Conservation (phyloP, 192 early-diverging fungal species). For the Entomortierella chlamydospora region DNA sequence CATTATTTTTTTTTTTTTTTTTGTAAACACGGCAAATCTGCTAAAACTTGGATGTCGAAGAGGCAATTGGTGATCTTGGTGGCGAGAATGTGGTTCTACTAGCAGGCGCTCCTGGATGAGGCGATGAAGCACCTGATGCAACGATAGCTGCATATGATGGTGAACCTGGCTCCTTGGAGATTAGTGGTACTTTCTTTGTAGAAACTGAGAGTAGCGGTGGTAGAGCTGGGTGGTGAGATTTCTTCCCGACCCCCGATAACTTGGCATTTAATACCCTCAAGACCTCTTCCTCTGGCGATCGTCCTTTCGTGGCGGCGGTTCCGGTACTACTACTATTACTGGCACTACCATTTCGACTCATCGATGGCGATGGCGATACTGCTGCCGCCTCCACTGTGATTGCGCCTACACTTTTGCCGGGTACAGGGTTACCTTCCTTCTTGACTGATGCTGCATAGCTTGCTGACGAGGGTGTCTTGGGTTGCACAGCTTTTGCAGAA, state of each 20-base stretch:
- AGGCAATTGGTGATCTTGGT: not conserved
- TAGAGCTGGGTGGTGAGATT: constrained; percentile 3
- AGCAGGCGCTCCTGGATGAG: constrained; percentile 7
- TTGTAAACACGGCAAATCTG: too few species aligned
- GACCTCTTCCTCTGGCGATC: constrained; percentile 39
- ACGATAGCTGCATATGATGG: constrained; percentile 46
- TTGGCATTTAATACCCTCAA: constrained; percentile 47
- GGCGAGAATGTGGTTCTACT: not conserved
- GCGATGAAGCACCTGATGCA: constrained; percentile 33
- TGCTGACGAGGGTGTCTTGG: not conserved
- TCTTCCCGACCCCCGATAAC: constrained; percentile 8
- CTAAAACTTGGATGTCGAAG: not conserved
- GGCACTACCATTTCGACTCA: not conserved
- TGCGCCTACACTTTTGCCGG: constrained; percentile 1
- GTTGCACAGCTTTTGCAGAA: not conserved
- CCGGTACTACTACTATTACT: not conserved
- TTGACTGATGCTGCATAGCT: constrained; percentile 17
- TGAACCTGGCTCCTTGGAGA: constrained; percentile 18
- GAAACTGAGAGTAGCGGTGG: not conserved
- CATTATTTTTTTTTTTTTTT: too few species aligned
- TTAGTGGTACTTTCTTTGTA: not conserved
- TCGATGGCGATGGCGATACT: not conserved
- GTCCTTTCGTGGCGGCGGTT: constrained; percentile 7
- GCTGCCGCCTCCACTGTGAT: constrained; percentile 35
- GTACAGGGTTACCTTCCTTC: not conserved